These are phyloP conservation scores for Saccharomycopsis crataegensis DNA, from an alignment of 1,139 yeast species.

Conservation along the genomic window DNA sequence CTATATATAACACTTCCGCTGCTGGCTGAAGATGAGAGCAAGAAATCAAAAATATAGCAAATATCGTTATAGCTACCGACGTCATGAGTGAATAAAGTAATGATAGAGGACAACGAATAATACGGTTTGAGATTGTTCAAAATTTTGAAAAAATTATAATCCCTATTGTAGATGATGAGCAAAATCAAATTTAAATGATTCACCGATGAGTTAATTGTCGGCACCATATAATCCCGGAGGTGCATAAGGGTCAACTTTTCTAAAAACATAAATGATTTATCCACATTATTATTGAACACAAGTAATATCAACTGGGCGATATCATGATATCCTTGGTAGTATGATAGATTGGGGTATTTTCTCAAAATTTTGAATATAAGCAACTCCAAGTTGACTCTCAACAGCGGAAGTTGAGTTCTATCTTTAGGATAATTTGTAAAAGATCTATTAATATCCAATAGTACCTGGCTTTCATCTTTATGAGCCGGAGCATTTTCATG, in stretches of 20 bases:
- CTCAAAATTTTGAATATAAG: constrained; percentile 52
- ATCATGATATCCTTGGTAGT: constrained; percentile 94
- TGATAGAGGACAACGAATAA: constrained; percentile 65
- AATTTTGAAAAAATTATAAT: constrained; percentile 42
- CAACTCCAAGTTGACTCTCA: constrained; percentile 37
- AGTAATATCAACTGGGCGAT: constrained; percentile 63
- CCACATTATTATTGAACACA: constrained; percentile 31
- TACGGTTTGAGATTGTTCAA: constrained; percentile 45
- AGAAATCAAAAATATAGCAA: constrained; percentile 55
- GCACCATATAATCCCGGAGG: constrained; percentile 80
- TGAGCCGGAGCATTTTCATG: constrained; percentile 35
- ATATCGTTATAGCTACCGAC: constrained; percentile 42
- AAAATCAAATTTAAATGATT: constrained; percentile 64
- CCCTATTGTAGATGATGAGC: constrained; percentile 44
- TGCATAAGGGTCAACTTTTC: constrained; percentile 54
- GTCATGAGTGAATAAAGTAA: constrained; percentile 79
- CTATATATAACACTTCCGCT: constrained; percentile 7
- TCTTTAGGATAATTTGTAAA: constrained; percentile 37
- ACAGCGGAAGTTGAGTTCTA: constrained; percentile 21
- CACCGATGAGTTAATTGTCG: constrained; percentile 56
- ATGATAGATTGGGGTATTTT: constrained; percentile 53
- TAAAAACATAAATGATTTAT: constrained; percentile 33
- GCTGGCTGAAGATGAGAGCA: constrained; percentile 40
- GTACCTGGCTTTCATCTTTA: constrained; percentile 71
- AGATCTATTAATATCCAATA: constrained; percentile 68